Conservation (phyloP, 2,329 filamentous ascomycete genomes). For the Aureobasidium sp. region DNA sequence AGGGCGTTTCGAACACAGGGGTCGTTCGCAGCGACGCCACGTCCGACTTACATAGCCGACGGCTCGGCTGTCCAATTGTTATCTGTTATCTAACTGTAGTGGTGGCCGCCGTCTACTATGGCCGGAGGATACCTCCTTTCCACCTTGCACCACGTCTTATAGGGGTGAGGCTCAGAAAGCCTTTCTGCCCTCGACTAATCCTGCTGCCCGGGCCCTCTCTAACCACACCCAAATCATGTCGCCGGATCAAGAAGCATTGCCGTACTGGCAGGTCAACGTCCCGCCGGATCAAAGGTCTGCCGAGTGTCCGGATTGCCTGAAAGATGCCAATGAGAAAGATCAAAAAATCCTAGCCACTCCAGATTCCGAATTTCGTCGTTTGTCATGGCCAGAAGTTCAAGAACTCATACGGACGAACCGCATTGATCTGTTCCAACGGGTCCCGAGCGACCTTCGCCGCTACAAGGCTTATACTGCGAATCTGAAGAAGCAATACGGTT, state of each 20-base stretch:
- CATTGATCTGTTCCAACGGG: constrained; percentile 66
- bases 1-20: background rate
- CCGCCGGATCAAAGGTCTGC: constrained; percentile 50
- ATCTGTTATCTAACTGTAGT: background rate
- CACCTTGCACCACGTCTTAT: background rate
- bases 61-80: constrained; percentile 2
- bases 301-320: constrained; percentile 65
- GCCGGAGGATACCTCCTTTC: background rate
- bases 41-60: constrained; percentile 8
- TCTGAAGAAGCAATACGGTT: constrained; percentile 60
- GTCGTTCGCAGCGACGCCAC: background rate
- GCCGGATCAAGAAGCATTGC: constrained; percentile 26
- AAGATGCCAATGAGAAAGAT: constrained; percentile 57
- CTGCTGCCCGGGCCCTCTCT: background rate
- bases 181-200: background rate
- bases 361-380: constrained; percentile 54
- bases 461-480: constrained; percentile 63
- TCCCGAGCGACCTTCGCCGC: constrained; percentile 66
- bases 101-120: background rate
- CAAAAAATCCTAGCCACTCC: constrained; percentile 58
- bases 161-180: background rate
- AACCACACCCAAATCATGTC: background rate
- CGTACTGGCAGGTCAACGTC: constrained; percentile 81
- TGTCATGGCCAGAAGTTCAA: constrained; percentile 62
- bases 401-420: constrained; percentile 55